Evolutionary conservation across 495 filamentous ascomycete genomes (phyloP), one percentile per base, ranked within the genome.

Genomic region (Xylaria palmicola): DNA sequence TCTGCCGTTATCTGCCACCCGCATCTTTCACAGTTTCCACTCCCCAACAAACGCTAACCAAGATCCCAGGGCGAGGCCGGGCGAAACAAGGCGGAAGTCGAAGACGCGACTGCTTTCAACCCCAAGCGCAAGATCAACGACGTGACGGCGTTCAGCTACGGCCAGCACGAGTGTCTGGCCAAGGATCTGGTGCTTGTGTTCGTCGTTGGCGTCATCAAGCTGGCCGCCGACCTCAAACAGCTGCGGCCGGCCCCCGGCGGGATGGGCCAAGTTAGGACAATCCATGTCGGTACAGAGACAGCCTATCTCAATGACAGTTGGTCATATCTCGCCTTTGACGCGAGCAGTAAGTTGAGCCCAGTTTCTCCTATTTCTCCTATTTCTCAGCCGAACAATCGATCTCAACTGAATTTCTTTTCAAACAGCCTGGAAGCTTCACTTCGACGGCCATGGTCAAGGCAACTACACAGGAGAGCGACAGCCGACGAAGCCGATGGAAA

Each of bases 301-400:
- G 62, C 64, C 30, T 74, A 70, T 57, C 68, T 76, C 39, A 74
- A 76, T 30, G 72, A 76, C 37, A 76, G 68, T 54, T 76, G 74
- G 74, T 73, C 70, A n/a, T 73, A 70, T 29, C 63, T 76, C 20
- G 64, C 64, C 27, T 74, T 72, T 50, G 74, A 76, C 37, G 68
- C 72, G 55, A 68, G 68, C 59, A 74, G 63, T 58, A 74, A 68
- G 59, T 68, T 65, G 29, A 0, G 32, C 44, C 49, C 6, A 20
- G 6, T 24, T 59, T 27, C 24, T 15, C 6, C 3, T 12, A 6
- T 30, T 22, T 20, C n/a, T 4, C 10, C 1, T 51, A 10, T 19
- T 20, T 17, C 22, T 5, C 15, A 7, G 24, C 29, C 17, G 10
- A 22, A n/a, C 6, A 17, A 17, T 40, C n/a, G n/a, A 32, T 62